phyloP scores from a whole-genome alignment of 1,284 basidiomycete species.

The Filobasidium uniguttulatum region DNA sequence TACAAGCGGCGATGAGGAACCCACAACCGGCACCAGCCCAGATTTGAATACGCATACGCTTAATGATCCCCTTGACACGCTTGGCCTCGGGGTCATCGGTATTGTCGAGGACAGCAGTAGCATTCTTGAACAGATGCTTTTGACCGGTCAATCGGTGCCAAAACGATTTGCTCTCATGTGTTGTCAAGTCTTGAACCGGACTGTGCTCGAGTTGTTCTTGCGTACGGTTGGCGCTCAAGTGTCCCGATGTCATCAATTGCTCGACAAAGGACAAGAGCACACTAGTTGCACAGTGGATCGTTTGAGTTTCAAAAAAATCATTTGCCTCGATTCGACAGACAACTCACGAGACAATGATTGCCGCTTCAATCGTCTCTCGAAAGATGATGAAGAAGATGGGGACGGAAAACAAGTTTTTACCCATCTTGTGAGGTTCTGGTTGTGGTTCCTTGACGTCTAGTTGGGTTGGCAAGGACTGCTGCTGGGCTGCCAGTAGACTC shows the following conservation, averaged over 20 bases:
- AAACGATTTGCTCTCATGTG: too few species aligned
- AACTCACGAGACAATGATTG: conserved; percentile 33
- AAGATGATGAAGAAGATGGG: conserved; percentile 40
- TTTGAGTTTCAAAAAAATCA: conserved; percentile 3
- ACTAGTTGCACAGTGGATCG: not conserved
- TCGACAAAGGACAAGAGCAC: conserved; percentile 39
- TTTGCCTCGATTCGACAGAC: not conserved
- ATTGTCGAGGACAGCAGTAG: conserved; percentile 1
- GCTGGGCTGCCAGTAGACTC: too few species aligned
- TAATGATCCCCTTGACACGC: conserved; percentile 25
- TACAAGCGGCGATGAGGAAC: conserved; percentile 58
- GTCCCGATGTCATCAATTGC: conserved; percentile 35
- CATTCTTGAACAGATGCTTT: not conserved
- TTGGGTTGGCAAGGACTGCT: not conserved
- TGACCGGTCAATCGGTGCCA: conserved; percentile 1
- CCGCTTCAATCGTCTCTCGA: conserved; percentile 37
- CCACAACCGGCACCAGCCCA: conserved; percentile 62
- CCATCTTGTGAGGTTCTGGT: conserved; percentile 21
- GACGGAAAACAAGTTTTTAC: conserved; percentile 32
- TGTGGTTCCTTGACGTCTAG: not conserved
- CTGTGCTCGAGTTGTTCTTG: too few species aligned
- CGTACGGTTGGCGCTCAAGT: conserved; percentile 15
- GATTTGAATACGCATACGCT: conserved; percentile 44
- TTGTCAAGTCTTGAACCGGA: too few species aligned
- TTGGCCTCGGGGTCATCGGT: conserved; percentile 16